Evolutionary conservation across 2,329 filamentous ascomycete species (phyloP).

Genomic region (Sclerotinia sclerotiorum): DNA sequence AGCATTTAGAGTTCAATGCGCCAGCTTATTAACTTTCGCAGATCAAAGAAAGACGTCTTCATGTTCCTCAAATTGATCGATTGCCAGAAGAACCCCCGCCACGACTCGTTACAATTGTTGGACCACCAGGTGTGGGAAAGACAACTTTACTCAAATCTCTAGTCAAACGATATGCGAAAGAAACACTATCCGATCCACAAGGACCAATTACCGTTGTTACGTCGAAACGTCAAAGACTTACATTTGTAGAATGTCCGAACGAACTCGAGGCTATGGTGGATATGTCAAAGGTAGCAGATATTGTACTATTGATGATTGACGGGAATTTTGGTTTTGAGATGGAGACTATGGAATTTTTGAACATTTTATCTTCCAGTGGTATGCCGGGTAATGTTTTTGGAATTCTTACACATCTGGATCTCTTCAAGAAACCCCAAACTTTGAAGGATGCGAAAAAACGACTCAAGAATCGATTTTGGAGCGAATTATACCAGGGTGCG

Average conservation of each 20-base stretch:
- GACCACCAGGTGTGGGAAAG: constrained; percentile 92
- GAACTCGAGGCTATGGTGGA: constrained; percentile 96
- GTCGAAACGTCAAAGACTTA: constrained; percentile 90
- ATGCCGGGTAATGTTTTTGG: constrained; percentile 99
- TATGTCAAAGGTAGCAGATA: constrained; percentile 94
- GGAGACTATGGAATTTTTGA: constrained; percentile 99
- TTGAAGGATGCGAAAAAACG: constrained; percentile 94
- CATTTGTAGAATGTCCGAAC: constrained; percentile 96
- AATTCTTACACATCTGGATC: constrained; percentile 90
- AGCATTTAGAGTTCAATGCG: background rate
- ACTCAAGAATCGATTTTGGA: constrained; percentile 94
- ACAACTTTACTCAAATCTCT: constrained; percentile 94
- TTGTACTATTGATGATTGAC: constrained; percentile 96
- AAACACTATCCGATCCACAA: constrained; percentile 83
- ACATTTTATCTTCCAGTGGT: constrained; percentile 86
- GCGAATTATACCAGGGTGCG: constrained; percentile 92
- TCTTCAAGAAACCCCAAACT: constrained; percentile 91
- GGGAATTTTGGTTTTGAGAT: constrained; percentile 99
- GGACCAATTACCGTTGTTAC: constrained; percentile 96
- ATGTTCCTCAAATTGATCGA: constrained; percentile 95
- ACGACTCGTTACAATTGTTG: constrained; percentile 89
- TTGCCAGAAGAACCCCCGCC: constrained; percentile 94
- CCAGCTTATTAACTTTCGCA: constrained; percentile 41
- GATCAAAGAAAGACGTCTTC: constrained; percentile 93
- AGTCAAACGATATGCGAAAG: constrained; percentile 91